Evolutionary conservation across 2,329 filamentous ascomycete species (phyloP).

Genomic region (Colletotrichum sp.): DNA sequence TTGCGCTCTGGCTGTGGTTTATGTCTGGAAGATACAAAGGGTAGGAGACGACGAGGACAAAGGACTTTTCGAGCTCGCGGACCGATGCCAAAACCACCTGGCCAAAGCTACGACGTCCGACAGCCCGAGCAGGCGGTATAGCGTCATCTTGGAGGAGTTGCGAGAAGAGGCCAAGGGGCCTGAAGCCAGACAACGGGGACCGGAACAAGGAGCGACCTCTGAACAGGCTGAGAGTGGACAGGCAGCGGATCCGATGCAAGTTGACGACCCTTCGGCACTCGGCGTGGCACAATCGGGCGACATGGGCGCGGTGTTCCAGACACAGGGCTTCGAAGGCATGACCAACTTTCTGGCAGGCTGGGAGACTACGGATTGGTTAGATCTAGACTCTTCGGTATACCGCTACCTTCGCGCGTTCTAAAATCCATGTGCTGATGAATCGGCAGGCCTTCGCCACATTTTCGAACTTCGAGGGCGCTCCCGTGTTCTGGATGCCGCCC

Average conservation of each 20-base stretch:
- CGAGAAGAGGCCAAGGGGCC: constrained; percentile 37
- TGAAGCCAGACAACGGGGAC: background rate
- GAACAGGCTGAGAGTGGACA: background rate
- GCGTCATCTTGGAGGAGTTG: constrained; percentile 57
- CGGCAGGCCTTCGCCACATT: constrained; percentile 22
- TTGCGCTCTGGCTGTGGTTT: constrained; percentile 58
- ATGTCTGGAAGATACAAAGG: constrained; percentile 51
- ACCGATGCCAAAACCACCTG: constrained; percentile 52
- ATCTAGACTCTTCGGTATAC: constrained; percentile 31
- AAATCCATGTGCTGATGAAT: background rate
- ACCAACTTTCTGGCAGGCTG: constrained; percentile 25
- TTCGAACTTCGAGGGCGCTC: constrained; percentile 16
- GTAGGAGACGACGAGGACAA: constrained; percentile 4
- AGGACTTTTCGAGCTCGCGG: constrained; percentile 29
- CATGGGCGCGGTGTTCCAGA: constrained; percentile 9
- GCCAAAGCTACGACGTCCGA: constrained; percentile 39
- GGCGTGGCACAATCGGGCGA: background rate
- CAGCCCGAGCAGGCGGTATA: constrained; percentile 53
- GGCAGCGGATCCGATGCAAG: background rate
- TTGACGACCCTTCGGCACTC: background rate
- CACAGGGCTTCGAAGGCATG: constrained; percentile 16
- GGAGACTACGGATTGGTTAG: constrained; percentile 35
- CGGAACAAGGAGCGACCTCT: background rate
- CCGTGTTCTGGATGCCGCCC: constrained; percentile 17
- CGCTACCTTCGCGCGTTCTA: background rate